A percentile compares a stretch with the other conserved stretches of the same genome.
Evolutionary conservation across 306 rosid species (phyloP).

Genomic region (Luffa aegyptiaca): DNA sequence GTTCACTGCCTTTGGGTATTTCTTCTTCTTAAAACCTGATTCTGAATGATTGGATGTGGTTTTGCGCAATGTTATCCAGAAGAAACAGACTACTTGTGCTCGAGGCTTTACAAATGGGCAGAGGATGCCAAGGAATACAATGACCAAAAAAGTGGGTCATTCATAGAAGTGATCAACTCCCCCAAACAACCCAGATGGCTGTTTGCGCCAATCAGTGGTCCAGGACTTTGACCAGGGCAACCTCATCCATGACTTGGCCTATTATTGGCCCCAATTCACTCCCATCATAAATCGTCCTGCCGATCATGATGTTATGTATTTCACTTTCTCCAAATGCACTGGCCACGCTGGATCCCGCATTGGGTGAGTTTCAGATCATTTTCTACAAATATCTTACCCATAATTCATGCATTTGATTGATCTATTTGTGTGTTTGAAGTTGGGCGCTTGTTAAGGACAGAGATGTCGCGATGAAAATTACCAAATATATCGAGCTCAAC

Average conservation of each 20-base stretch:
- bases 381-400: too few relatives aligned
- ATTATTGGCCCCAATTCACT: constrained; percentile 85
- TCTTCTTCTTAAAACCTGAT: too few relatives aligned
- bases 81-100: constrained; percentile 24
- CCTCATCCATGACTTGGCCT: constrained; percentile 59
- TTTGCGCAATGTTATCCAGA: constrained; percentile 44
- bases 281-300: constrained; percentile 44
- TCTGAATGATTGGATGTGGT: not conserved
- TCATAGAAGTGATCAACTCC: constrained; percentile 58
- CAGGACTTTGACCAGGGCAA: constrained; percentile 22
- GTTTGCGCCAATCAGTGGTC: constrained; percentile 29
- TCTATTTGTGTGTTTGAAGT: constrained; percentile 16
- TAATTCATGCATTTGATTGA: not conserved
- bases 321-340: constrained; percentile 83
- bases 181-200: constrained; percentile 83
- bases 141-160: constrained; percentile 31
- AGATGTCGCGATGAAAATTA: constrained; percentile 61
- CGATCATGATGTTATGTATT: constrained; percentile 55
- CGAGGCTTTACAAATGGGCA: constrained; percentile 54
- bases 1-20: too few relatives aligned
- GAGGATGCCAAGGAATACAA: constrained; percentile 55
- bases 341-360: constrained; percentile 92
- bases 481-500: constrained; percentile 35
- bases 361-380: constrained; percentile 33
- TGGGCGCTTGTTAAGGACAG: constrained; percentile 79